Base-by-base conservation (phyloP, 2,329 filamentous ascomycete species). In the Colletotrichum cuscutae region DNA sequence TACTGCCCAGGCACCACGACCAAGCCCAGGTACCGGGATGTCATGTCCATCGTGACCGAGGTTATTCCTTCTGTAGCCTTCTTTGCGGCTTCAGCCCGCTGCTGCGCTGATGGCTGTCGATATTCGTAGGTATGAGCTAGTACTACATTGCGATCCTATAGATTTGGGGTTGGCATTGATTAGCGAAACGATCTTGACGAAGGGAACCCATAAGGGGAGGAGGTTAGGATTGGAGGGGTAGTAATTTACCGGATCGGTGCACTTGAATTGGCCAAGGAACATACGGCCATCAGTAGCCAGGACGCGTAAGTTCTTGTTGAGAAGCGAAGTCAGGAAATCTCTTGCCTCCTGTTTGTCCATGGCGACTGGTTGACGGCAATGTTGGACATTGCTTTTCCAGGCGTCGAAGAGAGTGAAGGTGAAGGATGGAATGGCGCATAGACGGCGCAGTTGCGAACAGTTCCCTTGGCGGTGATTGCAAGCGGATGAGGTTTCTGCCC, bases 211-310 rank as follows among this genome's bases (percentile, higher is more conserved):
- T 19, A 19, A 7, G 35, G 56, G 46, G 32, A 19, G n/a, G 46
- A 32, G 28, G 58, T 60, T 22, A 49, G 42, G 19, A 6, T 49
- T 49, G 42, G 42, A 42, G 32, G 71, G 59, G 65, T 56, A 54
- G 19, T 46, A 13, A 28, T 7, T 37, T 58, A 87, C 89, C 72
- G 93, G 91, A 85, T 99, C 97, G 35, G 95, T 98, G 85, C 97
- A 99, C 83, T 97, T 98, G 84, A 99, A 94, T 75, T 91, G 89
- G 24, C 97, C 97, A 68, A 95, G 90, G 82, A 98, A 99, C 81
- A 98, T 91, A 73, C 97, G 94, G 19, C 90, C 91, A 80, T 98
- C 96, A 5, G 91, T 94, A 15, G 93, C 94, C 77, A 93, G 90
- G 67, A 98, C 85, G 71, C 95, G 92, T 42, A 98, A 84, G 52